Base-by-base conservation (phyloP, 441 rosid species). In the Gossypium laxum region DNA sequence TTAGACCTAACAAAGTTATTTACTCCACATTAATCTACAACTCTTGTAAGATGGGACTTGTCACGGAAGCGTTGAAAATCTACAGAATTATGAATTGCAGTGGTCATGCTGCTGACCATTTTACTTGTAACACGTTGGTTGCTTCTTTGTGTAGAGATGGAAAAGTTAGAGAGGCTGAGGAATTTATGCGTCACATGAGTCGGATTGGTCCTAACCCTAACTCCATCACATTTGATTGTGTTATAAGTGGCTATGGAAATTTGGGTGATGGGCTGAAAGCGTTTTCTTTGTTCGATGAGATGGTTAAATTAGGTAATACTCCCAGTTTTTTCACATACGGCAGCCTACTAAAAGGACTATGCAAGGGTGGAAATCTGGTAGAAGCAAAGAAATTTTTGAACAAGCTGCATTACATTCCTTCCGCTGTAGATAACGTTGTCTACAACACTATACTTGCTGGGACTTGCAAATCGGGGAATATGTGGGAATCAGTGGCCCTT, bases 261-360 rank as follows among this genome's bases (percentile, higher is more conserved):
- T 67, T 54, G 12, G 90, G 97, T 26, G 74, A 87, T 74, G 88
- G 77, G 74, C 73, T 83, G 74, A 88, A 80, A 80, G 89, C 87
- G 1, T 85, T 87, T 67, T 83, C 85, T 26, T 8, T 84, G 79
- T 87, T 89, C 62, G 98, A 92, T 80, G 96, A 92, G 79, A 92
- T 89, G 93, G 66, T 85, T 38, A 79, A 77, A 76, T 79, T 64
- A 19, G 92, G 95, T 51, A 86, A 88, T 79, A 79, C 72, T 63
- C 93, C 98, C 12, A 80, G 85, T 58, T 76, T 76, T 75, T 82
- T 88, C 82, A 86, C 97, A 4, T 90, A 88, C 67, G 83, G 88
- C 14, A 76, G 92, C 77, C 81, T 93, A 34, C 89, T 91, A 54
- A 93, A 89, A 85, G 98, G 91, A 79, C 82, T 91, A 64, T 91